Percentiles rank a stretch among this genome's conserved stretches.
Evolutionary conservation across 2,329 filamentous ascomycete species (phyloP).

Genomic region (Venturia asperata): DNA sequence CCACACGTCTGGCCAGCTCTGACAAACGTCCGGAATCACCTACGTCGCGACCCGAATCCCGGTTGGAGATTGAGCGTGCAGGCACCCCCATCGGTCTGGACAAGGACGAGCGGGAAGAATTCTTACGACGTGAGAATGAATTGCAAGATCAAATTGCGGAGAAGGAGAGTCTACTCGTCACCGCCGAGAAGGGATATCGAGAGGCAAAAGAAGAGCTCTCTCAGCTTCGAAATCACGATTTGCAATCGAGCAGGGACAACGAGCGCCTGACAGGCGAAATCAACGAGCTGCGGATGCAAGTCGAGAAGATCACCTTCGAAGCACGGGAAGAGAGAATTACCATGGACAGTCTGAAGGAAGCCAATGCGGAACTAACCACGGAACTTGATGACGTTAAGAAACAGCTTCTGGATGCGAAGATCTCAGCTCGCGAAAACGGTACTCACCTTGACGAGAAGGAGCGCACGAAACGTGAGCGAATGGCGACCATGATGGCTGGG

Average conservation of each 20-base stretch:
- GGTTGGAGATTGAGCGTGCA: constrained; percentile 66
- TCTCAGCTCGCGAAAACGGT: constrained; percentile 89
- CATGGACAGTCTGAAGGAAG: constrained; percentile 95
- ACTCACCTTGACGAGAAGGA: constrained; percentile 94
- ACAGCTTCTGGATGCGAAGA: constrained; percentile 89
- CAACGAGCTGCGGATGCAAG: constrained; percentile 92
- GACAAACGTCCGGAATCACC: constrained; percentile 48
- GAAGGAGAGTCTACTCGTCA: constrained; percentile 73
- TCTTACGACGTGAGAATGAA: constrained; percentile 89
- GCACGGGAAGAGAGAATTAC: constrained; percentile 95
- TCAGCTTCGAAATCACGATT: constrained; percentile 78
- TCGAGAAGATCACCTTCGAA: constrained; percentile 92
- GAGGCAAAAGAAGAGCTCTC: constrained; percentile 81
- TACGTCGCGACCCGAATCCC: constrained; percentile 55
- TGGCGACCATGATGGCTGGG: constrained; percentile 99
- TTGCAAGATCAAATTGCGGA: constrained; percentile 94
- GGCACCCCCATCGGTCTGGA: constrained; percentile 85
- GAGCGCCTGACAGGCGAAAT: constrained; percentile 78
- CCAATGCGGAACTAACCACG: constrained; percentile 82
- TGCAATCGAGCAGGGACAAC: constrained; percentile 79
- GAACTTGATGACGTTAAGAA: constrained; percentile 96
- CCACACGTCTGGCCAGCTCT: constrained; percentile 18
- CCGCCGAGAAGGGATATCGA: constrained; percentile 70
- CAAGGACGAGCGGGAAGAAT: constrained; percentile 95
- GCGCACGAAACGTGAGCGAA: constrained; percentile 96